Conservation (phyloP, 345 rosid species). For the Iberis pinnata region DNA sequence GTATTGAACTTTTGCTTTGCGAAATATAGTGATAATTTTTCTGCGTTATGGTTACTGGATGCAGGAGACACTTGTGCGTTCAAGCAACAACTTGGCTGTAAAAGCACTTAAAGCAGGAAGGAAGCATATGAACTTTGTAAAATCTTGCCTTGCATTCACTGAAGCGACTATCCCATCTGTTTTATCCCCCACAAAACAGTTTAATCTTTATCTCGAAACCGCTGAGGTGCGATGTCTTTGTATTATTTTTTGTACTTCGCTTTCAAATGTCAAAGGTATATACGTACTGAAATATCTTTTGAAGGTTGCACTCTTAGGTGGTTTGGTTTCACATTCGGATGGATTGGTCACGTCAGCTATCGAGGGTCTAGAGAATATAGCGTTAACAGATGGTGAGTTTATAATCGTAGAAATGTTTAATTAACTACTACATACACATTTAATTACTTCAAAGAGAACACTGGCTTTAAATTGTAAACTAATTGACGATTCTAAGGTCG, state of each 20-base stretch:
- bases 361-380: slow-evolving; percentile 44
- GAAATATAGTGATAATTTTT: slow-evolving; percentile 6
- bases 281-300: slow-evolving; percentile 23
- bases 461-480: neutral
- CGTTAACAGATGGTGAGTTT: slow-evolving; percentile 50
- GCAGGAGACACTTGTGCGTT: slow-evolving; percentile 80
- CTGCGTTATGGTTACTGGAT: slow-evolving; percentile 26
- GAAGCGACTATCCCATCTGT: slow-evolving; percentile 86
- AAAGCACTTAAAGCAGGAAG: slow-evolving; percentile 53
- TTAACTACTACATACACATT: slow-evolving; percentile 6
- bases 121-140: slow-evolving; percentile 43
- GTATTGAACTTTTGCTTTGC: neutral
- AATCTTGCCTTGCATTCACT: slow-evolving; percentile 77
- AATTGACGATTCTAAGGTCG: neutral
- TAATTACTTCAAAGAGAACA: neutral
- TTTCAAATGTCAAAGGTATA: slow-evolving; percentile 3
- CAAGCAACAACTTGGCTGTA: slow-evolving; percentile 63
- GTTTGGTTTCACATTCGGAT: slow-evolving; percentile 71
- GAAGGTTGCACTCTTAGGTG: slow-evolving; percentile 73
- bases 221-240: slow-evolving; percentile 57
- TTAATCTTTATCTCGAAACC: slow-evolving; percentile 78
- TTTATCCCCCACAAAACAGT: slow-evolving; percentile 41
- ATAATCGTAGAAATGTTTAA: slow-evolving; percentile 4
- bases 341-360: slow-evolving; percentile 60
- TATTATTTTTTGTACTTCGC: slow-evolving; percentile 23